Evolutionary conservation across 805 yeast species (phyloP).

Genomic region (Starmerella sp.): DNA sequence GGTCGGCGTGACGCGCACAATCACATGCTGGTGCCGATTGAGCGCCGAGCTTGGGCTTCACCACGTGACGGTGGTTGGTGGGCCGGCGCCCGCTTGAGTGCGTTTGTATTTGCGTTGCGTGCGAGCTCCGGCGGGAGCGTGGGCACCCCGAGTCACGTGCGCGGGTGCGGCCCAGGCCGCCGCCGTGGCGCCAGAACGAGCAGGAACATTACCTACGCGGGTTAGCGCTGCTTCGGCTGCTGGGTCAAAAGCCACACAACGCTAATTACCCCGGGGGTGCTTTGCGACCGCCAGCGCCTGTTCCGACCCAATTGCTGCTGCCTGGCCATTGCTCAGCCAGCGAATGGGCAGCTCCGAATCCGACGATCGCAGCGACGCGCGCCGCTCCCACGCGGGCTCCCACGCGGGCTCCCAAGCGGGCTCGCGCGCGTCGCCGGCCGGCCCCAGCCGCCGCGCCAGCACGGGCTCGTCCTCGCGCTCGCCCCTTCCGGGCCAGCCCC

Average conservation of each 20-base stretch:
- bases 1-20: too few relatives aligned
- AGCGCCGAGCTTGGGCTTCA: too few relatives aligned
- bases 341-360: slow-evolving; percentile 5
- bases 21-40: too few relatives aligned
- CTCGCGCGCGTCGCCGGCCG: not conserved
- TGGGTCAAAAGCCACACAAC: slow-evolving; percentile 1
- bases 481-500: not conserved
- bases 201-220: not conserved
- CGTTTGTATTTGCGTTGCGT: too few relatives aligned
- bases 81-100: too few relatives aligned
- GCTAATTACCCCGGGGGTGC: not conserved
- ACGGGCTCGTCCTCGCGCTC: not conserved
- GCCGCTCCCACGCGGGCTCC: not conserved
- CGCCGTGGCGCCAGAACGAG: not conserved
- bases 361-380: not conserved
- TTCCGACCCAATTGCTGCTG: not conserved
- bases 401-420: not conserved
- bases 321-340: not conserved
- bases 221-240: not conserved
- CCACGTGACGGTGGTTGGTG: too few relatives aligned
- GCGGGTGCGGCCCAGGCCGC: too few relatives aligned
- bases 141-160: too few relatives aligned
- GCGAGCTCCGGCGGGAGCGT: too few relatives aligned
- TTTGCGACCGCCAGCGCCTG: not conserved
- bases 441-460: not conserved